A percentile compares a stretch with the other conserved stretches of the same genome.
Conservation (phyloP, 139 green algal species). For the Tetradesmus obliquus region DNA sequence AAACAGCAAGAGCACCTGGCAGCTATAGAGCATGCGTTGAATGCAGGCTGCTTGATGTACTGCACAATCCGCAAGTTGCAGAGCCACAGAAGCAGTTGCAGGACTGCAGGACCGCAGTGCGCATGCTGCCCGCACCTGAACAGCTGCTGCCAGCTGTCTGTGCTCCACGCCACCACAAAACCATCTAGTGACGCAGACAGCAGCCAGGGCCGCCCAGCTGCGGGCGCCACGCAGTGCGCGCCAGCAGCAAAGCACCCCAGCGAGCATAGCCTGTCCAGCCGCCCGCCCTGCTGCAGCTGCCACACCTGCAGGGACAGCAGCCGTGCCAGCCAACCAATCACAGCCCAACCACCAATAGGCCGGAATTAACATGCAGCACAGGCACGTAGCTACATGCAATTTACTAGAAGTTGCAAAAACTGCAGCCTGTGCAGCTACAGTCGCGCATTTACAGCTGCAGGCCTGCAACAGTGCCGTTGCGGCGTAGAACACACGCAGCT, state of each 20-base stretch:
- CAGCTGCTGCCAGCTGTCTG: slow-evolving; percentile 26
- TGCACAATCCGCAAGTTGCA: neutral
- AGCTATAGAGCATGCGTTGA: neutral
- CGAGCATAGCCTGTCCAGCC: neutral
- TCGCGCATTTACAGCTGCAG: neutral
- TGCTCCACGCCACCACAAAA: slow-evolving; percentile 34
- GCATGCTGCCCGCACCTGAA: slow-evolving; percentile 21
- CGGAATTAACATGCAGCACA: neutral
- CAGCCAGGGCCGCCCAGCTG: slow-evolving; percentile 10
- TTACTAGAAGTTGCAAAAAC: too few species aligned
- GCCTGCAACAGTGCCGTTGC: neutral
- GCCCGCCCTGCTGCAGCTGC: slow-evolving; percentile 21
- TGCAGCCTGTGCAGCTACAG: too few species aligned
- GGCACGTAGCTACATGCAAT: too few species aligned
- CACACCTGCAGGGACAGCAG: slow-evolving; percentile 15
- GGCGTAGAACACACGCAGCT: neutral
- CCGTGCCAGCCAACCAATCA: too few species aligned
- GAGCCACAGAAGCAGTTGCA: neutral
- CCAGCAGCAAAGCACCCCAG: slow-evolving; percentile 35
- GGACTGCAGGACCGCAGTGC: neutral
- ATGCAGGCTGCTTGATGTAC: neutral
- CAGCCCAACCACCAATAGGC: neutral
- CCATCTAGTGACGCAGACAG: slow-evolving; percentile 35
- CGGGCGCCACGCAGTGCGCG: slow-evolving; percentile 24
- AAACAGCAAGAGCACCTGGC: neutral